phyloP scores from a whole-genome alignment of 2,329 filamentous ascomycete species.

The Trichothecium sympodiale region DNA sequence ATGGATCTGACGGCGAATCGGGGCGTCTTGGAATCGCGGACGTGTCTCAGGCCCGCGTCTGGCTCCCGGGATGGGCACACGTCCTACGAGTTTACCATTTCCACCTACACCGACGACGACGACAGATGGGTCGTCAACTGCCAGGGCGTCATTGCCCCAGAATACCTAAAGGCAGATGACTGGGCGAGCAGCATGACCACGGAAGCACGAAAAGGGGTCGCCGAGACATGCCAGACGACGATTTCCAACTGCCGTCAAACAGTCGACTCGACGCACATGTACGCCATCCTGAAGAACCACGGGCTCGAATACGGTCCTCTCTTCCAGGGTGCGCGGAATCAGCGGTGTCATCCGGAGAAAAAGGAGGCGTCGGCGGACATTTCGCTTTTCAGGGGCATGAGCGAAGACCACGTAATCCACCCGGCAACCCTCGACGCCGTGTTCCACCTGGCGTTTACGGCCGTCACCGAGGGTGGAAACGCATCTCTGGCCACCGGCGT shows the following conservation, averaged over 20 bases:
- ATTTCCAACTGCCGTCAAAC: neutral
- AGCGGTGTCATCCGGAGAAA: neutral
- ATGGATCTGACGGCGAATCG: neutral
- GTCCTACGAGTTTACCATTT: neutral
- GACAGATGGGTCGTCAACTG: neutral
- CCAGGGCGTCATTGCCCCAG: neutral
- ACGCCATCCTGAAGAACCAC: neutral
- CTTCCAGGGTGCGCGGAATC: neutral
- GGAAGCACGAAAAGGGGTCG: neutral
- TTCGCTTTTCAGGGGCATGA: neutral
- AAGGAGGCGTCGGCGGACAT: neutral
- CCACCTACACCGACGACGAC: neutral
- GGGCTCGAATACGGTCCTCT: neutral
- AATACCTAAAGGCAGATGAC: neutral
- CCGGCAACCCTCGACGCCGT: constrained; percentile 1
- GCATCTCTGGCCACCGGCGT: neutral
- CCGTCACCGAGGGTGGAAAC: neutral
- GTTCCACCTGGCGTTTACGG: neutral
- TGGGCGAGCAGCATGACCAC: neutral
- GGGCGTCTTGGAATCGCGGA: neutral
- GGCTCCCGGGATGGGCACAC: neutral
- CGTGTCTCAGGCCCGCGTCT: neutral
- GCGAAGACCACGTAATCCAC: neutral
- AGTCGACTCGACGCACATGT: neutral
- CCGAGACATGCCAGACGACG: neutral